Evolutionary conservation across 2,329 filamentous ascomycete species (phyloP).

Genomic region (Coniochaeta sp.): DNA sequence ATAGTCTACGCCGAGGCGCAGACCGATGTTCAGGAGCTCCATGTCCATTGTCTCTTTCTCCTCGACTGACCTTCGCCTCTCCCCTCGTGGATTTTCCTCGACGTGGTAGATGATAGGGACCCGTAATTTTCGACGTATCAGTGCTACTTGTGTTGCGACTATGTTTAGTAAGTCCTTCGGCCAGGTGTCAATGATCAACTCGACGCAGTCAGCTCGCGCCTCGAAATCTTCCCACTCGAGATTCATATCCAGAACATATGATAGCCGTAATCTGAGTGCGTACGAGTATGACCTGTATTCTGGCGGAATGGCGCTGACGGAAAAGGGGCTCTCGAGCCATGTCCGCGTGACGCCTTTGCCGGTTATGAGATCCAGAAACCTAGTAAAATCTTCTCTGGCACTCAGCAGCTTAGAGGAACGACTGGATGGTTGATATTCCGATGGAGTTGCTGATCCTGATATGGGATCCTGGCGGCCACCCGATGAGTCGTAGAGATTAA

Average conservation of each 20-base stretch:
- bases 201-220: slow-evolving; percentile 51
- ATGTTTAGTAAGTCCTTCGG: slow-evolving; percentile 37
- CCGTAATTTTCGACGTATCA: slow-evolving; percentile 47
- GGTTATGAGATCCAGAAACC: slow-evolving; percentile 50
- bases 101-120: slow-evolving; percentile 51
- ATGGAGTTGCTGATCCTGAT: slow-evolving; percentile 13
- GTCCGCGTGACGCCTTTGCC: slow-evolving; percentile 42
- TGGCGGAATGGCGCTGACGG: slow-evolving; percentile 48
- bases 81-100: slow-evolving; percentile 39
- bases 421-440: slow-evolving; percentile 31
- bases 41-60: slow-evolving; percentile 40
- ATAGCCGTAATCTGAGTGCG: slow-evolving; percentile 53
- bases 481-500: slow-evolving; percentile 50
- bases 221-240: slow-evolving; percentile 45
- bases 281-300: slow-evolving; percentile 53
- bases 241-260: slow-evolving; percentile 45
- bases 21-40: slow-evolving; percentile 52
- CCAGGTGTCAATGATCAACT: slow-evolving; percentile 53
- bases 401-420: slow-evolving; percentile 47
- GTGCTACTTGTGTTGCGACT: slow-evolving; percentile 47
- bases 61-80: slow-evolving; percentile 26
- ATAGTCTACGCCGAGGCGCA: slow-evolving; percentile 60
- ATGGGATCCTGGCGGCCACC: slow-evolving; percentile 16
- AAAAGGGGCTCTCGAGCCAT: slow-evolving; percentile 52
- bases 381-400: slow-evolving; percentile 52